Conservation (phyloP, 176 grass and related monocot genomes). For the Musa beccarii region DNA sequence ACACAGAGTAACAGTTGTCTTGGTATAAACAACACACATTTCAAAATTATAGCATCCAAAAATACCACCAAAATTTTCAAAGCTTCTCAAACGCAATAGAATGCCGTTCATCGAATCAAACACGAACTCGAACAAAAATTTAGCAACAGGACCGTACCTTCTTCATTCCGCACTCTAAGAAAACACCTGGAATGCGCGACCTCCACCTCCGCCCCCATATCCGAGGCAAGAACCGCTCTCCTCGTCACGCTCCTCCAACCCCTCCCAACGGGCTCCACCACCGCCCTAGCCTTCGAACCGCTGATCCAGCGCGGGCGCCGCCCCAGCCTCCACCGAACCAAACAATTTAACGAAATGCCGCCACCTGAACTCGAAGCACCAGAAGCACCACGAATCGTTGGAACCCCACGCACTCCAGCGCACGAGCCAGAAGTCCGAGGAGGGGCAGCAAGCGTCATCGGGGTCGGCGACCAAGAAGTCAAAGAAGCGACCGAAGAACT, state of each 20-base stretch:
- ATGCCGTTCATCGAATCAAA: neutral
- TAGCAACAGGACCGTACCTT: constrained; percentile 40
- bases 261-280: constrained; percentile 18
- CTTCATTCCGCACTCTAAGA: constrained; percentile 39
- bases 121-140: neutral
- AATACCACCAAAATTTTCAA: no score
- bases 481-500: neutral
- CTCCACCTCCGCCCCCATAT: constrained; percentile 76
- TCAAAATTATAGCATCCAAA: no score
- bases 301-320: constrained; percentile 21
- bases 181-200: constrained; percentile 37
- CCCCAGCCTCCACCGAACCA: constrained; percentile 1
- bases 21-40: neutral
- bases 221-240: constrained; percentile 68
- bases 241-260: constrained; percentile 24
- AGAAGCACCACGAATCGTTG: neutral
- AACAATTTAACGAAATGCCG: constrained; percentile 29
- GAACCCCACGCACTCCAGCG: neutral
- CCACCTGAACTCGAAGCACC: constrained; percentile 24
- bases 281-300: constrained; percentile 28
- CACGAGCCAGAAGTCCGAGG: neutral
- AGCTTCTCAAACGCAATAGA: no score
- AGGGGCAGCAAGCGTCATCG: neutral
- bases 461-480: neutral
- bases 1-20: neutral